Conservation (phyloP, 352 stramenopile genomes). For the Pythium grandisporangium region DNA sequence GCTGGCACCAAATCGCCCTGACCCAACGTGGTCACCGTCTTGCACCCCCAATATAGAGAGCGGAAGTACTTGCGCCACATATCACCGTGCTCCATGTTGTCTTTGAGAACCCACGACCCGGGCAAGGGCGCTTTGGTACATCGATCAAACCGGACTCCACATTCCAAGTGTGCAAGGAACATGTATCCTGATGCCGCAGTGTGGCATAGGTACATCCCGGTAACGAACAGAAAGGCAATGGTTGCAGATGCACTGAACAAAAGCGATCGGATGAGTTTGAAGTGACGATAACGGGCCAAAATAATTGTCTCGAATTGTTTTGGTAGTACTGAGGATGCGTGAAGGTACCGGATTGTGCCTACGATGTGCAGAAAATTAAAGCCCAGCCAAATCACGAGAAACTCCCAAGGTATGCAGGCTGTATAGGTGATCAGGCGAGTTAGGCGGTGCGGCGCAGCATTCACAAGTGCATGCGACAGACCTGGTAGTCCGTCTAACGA, state of each 20-base stretch:
- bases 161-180: slow-evolving; percentile 28
- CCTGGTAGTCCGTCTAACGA: not conserved
- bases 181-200: slow-evolving; percentile 50
- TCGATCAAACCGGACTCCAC: slow-evolving; percentile 10
- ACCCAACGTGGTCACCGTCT: slow-evolving; percentile 59
- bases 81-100: slow-evolving; percentile 39
- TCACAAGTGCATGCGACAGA: slow-evolving; percentile 4
- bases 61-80: slow-evolving; percentile 41
- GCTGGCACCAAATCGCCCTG: slow-evolving; percentile 59
- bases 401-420: slow-evolving; percentile 31
- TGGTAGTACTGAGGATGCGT: slow-evolving; percentile 8
- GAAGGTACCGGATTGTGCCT: slow-evolving; percentile 16
- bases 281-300: slow-evolving; percentile 11
- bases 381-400: slow-evolving; percentile 12
- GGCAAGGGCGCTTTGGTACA: slow-evolving; percentile 13
- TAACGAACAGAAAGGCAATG: slow-evolving; percentile 26
- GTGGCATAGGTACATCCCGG: slow-evolving; percentile 51
- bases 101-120: slow-evolving; percentile 44
- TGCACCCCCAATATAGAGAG: slow-evolving; percentile 61
- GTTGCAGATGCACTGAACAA: slow-evolving; percentile 39
- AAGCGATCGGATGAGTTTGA: slow-evolving; percentile 16
- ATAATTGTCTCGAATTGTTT: slow-evolving; percentile 14
- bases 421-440: too few relatives aligned
- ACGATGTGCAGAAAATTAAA: slow-evolving; percentile 42
- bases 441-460: too few relatives aligned